Conservation (phyloP, 208 protist species). For the Novymonas esmeraldas region DNA sequence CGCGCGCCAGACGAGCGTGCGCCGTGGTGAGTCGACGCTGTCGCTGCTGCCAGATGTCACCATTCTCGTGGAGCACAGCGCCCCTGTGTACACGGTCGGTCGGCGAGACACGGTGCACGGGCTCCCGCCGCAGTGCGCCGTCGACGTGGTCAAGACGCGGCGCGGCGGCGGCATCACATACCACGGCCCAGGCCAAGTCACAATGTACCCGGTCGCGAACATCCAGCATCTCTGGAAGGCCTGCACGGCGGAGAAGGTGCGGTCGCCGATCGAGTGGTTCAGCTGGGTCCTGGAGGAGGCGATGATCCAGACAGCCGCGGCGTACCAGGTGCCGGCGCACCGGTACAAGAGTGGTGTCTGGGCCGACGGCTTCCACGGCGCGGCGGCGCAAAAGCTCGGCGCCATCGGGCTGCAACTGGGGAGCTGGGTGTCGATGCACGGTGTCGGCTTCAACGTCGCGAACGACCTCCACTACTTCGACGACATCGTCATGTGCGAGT, state of each 20-base stretch:
- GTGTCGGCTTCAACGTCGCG: constrained; percentile 73
- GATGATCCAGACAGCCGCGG: constrained; percentile 66
- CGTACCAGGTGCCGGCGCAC: constrained; percentile 68
- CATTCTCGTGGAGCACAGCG: constrained; percentile 78
- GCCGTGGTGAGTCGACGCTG: constrained; percentile 36
- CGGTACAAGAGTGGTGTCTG: constrained; percentile 74
- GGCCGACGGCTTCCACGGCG: constrained; percentile 43
- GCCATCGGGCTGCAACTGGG: constrained; percentile 87
- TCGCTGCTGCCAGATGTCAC: constrained; percentile 53
- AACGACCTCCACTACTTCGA: constrained; percentile 75
- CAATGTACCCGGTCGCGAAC: constrained; percentile 87
- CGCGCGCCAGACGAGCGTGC: constrained; percentile 42
- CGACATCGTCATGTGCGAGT: constrained; percentile 86
- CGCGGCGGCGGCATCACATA: constrained; percentile 90
- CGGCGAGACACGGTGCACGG: constrained; percentile 73
- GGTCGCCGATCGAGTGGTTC: constrained; percentile 88
- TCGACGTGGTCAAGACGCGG: constrained; percentile 72
- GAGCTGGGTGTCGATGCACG: constrained; percentile 92
- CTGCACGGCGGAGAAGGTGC: constrained; percentile 54
- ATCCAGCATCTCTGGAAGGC: constrained; percentile 71
- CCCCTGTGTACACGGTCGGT: constrained; percentile 88
- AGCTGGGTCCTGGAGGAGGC: constrained; percentile 72
- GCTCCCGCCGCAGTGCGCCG: constrained; percentile 36
- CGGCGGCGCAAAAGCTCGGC: constrained; percentile 64
- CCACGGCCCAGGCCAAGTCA: constrained; percentile 88